Evolutionary conservation across 768 basidiomycete species (phyloP).

Genomic region (Hydnomerulius pinastri): DNA sequence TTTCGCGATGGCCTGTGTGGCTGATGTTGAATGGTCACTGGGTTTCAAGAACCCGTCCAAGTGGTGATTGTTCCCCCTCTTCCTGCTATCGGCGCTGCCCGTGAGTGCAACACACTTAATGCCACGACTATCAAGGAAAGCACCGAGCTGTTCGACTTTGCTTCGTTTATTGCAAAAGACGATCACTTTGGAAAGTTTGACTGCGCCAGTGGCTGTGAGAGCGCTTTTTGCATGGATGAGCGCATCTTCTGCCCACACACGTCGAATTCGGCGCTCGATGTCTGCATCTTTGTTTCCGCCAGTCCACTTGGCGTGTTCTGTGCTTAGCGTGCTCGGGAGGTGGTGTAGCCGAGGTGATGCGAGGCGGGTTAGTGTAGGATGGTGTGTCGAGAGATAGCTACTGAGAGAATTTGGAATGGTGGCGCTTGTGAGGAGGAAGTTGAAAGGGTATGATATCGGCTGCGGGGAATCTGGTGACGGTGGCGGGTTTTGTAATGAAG

Average conservation of each 20-base stretch:
- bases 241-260: slow-evolving; percentile 75
- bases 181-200: slow-evolving; percentile 63
- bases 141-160: slow-evolving; percentile 64
- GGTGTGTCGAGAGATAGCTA: slow-evolving; percentile 59
- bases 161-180: slow-evolving; percentile 81
- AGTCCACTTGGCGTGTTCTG: slow-evolving; percentile 74
- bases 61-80: slow-evolving; percentile 72
- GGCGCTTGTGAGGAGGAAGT: slow-evolving; percentile 80
- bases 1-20: slow-evolving; percentile 2
- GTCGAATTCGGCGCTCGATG: slow-evolving; percentile 70
- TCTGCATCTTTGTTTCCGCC: slow-evolving; percentile 82
- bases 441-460: slow-evolving; percentile 63
- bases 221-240: slow-evolving; percentile 28
- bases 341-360: slow-evolving; percentile 80
- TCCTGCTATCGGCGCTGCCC: slow-evolving; percentile 56
- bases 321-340: slow-evolving; percentile 67
- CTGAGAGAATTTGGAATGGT: slow-evolving; percentile 82
- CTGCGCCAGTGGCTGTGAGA: slow-evolving; percentile 18
- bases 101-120: slow-evolving; percentile 69
- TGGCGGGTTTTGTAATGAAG: slow-evolving; percentile 6
- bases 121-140: slow-evolving; percentile 58
- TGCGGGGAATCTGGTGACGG: slow-evolving; percentile 12
- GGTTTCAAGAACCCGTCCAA: slow-evolving; percentile 70
- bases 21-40: slow-evolving; percentile 1
- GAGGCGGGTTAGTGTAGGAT: slow-evolving; percentile 68